Conservation (phyloP, 345 rosid species). For the Bruguiera sexangula region DNA sequence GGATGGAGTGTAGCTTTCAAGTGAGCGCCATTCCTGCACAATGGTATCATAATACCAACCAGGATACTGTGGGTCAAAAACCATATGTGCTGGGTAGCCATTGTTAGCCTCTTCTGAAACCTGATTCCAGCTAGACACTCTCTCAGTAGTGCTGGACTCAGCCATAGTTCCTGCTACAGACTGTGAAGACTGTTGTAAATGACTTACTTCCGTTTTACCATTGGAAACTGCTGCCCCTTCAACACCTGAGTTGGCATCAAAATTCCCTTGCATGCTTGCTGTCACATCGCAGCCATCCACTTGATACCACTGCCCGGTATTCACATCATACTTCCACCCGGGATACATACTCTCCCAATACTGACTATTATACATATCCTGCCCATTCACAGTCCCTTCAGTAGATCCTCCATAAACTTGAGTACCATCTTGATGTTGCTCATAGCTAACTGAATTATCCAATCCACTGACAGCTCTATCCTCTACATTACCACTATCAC, state of each 20-base stretch:
- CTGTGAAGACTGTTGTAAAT: conserved; percentile 60
- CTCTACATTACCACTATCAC: conserved; percentile 28
- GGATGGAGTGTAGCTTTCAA: conserved; percentile 66
- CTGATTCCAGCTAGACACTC: conserved; percentile 64
- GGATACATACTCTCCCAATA: conserved; percentile 85
- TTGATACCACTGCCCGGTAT: conserved; percentile 81
- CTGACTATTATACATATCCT: conserved; percentile 49
- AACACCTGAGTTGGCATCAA: conserved; percentile 25
- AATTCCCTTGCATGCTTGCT: conserved; percentile 34
- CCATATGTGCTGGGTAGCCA: conserved; percentile 87
- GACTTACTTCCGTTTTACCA: conserved; percentile 49
- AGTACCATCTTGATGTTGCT: conserved; percentile 29
- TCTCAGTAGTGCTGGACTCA: conserved; percentile 51
- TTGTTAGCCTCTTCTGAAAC: conserved; percentile 49
- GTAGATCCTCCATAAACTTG: conserved; percentile 32
- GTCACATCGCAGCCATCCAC: conserved; percentile 42
- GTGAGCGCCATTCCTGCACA: conserved; percentile 62
- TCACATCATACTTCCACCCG: conserved; percentile 80
- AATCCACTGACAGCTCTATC: conserved; percentile 21
- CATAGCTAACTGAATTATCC: conserved; percentile 37
- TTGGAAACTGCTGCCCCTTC: conserved; percentile 44
- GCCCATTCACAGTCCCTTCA: conserved; percentile 39
- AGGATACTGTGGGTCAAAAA: conserved; percentile 84
- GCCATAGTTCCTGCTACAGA: conserved; percentile 44
- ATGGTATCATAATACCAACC: conserved; percentile 89